Percentiles rank a stretch among this genome's conserved stretches.
phyloP scores from a whole-genome alignment of 2,329 filamentous ascomycete genomes.

The Aureobasidium sp. region DNA sequence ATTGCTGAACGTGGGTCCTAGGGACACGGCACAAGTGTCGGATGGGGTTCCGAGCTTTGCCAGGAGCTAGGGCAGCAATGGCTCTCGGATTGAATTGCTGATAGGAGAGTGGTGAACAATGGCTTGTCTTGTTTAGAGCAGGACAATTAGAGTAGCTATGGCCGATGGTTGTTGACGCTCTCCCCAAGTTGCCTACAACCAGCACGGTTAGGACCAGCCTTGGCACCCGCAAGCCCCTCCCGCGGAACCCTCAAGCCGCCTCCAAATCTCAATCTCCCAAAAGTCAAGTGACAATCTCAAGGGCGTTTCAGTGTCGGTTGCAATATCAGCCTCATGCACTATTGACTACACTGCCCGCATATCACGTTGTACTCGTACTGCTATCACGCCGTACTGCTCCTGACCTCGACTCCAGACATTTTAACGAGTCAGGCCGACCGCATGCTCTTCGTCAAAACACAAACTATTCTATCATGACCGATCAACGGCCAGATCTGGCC shows the following conservation, averaged over 20 bases:
- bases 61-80: not conserved
- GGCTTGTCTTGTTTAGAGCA: not conserved
- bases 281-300: not conserved
- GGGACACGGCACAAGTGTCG: not conserved
- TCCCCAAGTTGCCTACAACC: not conserved
- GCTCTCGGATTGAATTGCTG: not conserved
- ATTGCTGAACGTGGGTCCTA: not conserved
- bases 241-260: not conserved
- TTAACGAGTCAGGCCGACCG: not conserved
- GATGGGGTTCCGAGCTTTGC: not conserved
- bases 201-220: not conserved
- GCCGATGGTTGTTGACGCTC: not conserved
- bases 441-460: not conserved
- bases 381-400: not conserved
- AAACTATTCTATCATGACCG: slow-evolving; percentile 9
- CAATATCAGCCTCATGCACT: not conserved
- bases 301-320: not conserved
- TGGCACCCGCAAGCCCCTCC: not conserved
- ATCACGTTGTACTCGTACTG: not conserved
- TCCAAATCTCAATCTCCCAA: not conserved
- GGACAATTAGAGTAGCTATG: not conserved
- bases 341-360: not conserved
- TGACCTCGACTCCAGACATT: not conserved
- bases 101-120: slow-evolving; percentile 9
- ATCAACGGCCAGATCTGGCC: slow-evolving; percentile 12